These are phyloP conservation scores for Piper betle DNA, from an alignment of 164 flowering plant genomes.

Conservation along the genomic window DNA sequence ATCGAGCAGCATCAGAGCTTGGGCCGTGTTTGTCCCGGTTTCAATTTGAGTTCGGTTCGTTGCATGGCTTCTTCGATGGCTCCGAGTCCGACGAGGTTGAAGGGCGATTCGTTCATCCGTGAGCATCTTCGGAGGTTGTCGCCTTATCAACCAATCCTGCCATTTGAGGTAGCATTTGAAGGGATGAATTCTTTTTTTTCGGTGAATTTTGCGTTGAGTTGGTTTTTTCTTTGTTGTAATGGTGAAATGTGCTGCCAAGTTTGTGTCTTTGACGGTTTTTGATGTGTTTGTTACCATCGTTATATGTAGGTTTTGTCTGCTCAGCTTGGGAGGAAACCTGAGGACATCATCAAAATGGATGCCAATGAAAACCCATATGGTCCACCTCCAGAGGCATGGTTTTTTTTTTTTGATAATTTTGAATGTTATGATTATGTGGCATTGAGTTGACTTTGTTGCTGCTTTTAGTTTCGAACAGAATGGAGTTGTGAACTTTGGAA, in stretches of 20 bases:
- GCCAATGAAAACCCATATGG: slow-evolving; percentile 99
- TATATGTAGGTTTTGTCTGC: slow-evolving; percentile 64
- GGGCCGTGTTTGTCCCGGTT: not conserved
- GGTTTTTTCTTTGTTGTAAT: not conserved
- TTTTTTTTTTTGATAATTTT: not conserved
- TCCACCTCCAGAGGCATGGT: slow-evolving; percentile 98
- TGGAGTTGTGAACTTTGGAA: no score
- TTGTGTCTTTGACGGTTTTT: no score
- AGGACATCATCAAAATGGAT: slow-evolving; percentile 89
- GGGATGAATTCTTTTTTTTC: not conserved
- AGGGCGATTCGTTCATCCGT: slow-evolving; percentile 79
- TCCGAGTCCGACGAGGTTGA: slow-evolving; percentile 18
- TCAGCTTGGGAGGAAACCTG: slow-evolving; percentile 87
- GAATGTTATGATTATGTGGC: no score
- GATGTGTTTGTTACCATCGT: not conserved
- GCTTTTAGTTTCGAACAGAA: no score
- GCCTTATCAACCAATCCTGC: slow-evolving; percentile 91
- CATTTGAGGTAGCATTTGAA: slow-evolving; percentile 61
- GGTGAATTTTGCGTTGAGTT: not conserved
- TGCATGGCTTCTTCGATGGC: slow-evolving; percentile 34
- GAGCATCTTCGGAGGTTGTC: slow-evolving; percentile 66
- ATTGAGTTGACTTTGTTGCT: no score
- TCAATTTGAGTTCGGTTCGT: slow-evolving; percentile 10
- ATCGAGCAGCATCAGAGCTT: slow-evolving; percentile 7
- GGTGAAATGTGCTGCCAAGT: not conserved